Evolutionary conservation across 164 flowering plant genomes (phyloP), one percentile per base, ranked within the genome.

Genomic region (Magnolia sinica): DNA sequence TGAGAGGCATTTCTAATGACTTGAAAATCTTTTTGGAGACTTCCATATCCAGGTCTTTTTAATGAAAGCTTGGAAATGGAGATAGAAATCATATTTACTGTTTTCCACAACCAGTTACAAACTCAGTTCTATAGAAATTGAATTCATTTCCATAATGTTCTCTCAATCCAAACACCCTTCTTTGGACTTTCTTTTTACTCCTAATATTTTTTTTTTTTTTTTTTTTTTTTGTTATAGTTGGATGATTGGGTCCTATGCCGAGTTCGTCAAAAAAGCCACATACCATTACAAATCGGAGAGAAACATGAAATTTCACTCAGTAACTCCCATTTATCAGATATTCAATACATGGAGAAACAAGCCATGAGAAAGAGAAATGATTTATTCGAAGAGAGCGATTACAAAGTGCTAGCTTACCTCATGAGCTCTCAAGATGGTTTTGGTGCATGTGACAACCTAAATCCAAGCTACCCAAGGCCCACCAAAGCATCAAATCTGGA

Each of bases 221-320:
- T 14, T 55, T 6, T 1, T 27, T n/a, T 64, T 81, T 1, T 68
- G 66, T 71, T 74, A 72, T 73, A 82, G 85, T 75, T 85, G 82
- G 86, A 83, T 78, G 84, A 81, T 73, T 85, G 87, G 84, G 86
- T 83, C 52, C 74, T 85, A 59, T 85, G 86, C 76, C 84, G 86
- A 67, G 84, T 72, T 71, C 83, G 80, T 29, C 83, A 77, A 50
- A 85, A 78, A 73, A 71, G 27, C 73, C 55, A 18, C 70, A 22
- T 14, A 45, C 63, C 77, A 19, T 23, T 24, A 50, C 83, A 76
- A 10, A 58, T 24, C 3, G 72, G 70, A 27, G 76, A 79, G 8
- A 75, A 51, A 50, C 27, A 68, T 24, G 76, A 73, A 24, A 68
- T 37, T 64, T 61, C 68, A 8, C 9, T 64, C 22, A 22, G 0